Conservation (phyloP, 805 yeast genomes). For the Saccharomycopsis sp. region DNA sequence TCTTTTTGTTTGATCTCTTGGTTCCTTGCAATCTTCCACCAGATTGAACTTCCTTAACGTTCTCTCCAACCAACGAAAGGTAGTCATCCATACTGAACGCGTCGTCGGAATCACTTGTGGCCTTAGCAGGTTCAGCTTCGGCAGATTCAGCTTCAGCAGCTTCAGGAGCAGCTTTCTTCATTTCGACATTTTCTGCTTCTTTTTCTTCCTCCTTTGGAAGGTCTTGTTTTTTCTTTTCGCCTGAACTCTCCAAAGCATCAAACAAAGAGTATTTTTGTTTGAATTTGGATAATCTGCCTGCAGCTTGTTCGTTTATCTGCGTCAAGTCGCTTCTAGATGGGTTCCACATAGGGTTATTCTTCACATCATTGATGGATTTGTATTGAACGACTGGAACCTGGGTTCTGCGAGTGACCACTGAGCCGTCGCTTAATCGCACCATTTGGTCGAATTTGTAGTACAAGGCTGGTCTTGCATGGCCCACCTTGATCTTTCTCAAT, state of each 20-base stretch:
- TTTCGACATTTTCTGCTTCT: slow-evolving; percentile 10
- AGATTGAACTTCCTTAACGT: slow-evolving; percentile 43
- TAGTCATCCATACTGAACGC: slow-evolving; percentile 36
- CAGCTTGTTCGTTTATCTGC: slow-evolving; percentile 70
- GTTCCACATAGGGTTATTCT: slow-evolving; percentile 84
- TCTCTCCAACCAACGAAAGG: slow-evolving; percentile 51
- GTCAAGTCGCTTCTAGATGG: slow-evolving; percentile 71
- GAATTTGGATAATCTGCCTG: slow-evolving; percentile 71
- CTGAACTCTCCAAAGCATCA: slow-evolving; percentile 29
- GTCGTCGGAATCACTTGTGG: slow-evolving; percentile 26
- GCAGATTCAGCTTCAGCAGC: slow-evolving; percentile 24
- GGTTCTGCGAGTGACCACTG: slow-evolving; percentile 73
- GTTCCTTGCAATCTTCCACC: slow-evolving; percentile 47
- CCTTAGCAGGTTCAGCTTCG: slow-evolving; percentile 23
- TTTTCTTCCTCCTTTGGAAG: slow-evolving; percentile 10
- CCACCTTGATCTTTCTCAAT: slow-evolving; percentile 58
- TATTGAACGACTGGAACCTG: slow-evolving; percentile 84
- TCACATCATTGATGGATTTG: slow-evolving; percentile 79
- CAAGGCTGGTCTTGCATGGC: slow-evolving; percentile 89
- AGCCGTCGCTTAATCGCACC: slow-evolving; percentile 92
- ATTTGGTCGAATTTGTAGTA: slow-evolving; percentile 81
- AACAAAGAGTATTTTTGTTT: slow-evolving; percentile 55
- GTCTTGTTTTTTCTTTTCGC: slow-evolving; percentile 17
- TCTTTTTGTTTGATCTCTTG: slow-evolving; percentile 21
- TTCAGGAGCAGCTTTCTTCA: slow-evolving; percentile 14